These are phyloP conservation scores for Boletus pseudopeckii DNA, from an alignment of 768 basidiomycete genomes.

Conservation along the genomic window DNA sequence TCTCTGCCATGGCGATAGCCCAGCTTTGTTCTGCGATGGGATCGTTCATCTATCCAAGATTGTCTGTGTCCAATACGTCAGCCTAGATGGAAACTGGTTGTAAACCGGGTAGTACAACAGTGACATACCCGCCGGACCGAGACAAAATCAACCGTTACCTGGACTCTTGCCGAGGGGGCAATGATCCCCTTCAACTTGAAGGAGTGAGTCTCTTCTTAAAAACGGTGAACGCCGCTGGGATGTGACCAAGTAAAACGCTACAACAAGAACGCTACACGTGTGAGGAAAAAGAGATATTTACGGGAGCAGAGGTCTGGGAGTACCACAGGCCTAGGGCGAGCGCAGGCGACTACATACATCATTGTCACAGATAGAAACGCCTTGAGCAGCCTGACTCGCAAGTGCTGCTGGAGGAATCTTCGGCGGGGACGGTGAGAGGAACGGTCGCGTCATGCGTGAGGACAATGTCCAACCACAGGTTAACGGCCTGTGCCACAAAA, in stretches of 20 bases:
- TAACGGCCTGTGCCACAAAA: no score
- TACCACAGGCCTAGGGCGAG: no score
- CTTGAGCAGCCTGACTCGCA: constrained; percentile 47
- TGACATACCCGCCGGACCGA: background rate
- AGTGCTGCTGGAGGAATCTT: constrained; percentile 25
- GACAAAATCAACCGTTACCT: background rate
- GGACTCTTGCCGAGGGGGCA: background rate
- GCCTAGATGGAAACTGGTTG: background rate
- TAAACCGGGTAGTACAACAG: background rate
- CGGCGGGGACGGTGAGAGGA: constrained; percentile 47
- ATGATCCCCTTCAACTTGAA: background rate
- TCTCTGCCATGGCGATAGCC: constrained; percentile 11
- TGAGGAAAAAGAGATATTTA: no score
- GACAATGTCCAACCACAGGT: constrained; percentile 53
- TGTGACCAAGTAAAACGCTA: no score
- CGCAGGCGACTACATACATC: constrained; percentile 32
- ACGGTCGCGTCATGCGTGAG: constrained; percentile 52
- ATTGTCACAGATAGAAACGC: constrained; percentile 40
- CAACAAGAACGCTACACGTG: no score
- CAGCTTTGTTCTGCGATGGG: constrained; percentile 8
- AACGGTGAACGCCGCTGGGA: background rate
- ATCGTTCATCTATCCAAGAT: background rate
- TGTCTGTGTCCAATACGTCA: background rate
- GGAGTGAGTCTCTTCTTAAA: background rate
- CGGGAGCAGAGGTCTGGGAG: no score